phyloP scores from a whole-genome alignment of 1,284 basidiomycete genomes.

The Cutaneotrichosporon cutaneum region DNA sequence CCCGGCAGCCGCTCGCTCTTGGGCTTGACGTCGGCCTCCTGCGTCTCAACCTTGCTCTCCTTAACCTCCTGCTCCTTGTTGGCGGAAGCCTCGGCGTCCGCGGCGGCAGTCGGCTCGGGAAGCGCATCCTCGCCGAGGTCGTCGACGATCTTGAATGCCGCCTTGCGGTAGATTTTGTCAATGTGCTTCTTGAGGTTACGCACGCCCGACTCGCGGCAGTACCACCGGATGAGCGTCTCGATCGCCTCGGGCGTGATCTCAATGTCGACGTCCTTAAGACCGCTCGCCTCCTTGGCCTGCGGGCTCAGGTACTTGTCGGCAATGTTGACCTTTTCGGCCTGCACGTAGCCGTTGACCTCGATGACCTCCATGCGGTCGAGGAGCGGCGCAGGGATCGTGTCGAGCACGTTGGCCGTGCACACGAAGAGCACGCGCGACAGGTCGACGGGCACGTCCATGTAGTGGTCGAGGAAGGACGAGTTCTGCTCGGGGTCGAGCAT shows the following conservation, averaged over 20 bases:
- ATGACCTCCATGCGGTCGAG: constrained; percentile 97
- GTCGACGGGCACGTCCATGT: constrained; percentile 97
- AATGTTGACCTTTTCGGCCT: constrained; percentile 93
- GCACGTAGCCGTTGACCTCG: constrained; percentile 93
- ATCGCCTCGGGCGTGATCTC: constrained; percentile 73
- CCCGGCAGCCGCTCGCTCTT: constrained; percentile 50
- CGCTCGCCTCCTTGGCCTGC: constrained; percentile 88
- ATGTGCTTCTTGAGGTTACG: constrained; percentile 93
- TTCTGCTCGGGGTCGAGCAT: constrained; percentile 99
- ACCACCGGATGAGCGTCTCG: constrained; percentile 90
- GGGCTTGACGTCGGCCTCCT: constrained; percentile 52
- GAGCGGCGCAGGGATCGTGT: constrained; percentile 94
- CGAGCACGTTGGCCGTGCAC: constrained; percentile 92
- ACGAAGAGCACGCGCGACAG: constrained; percentile 95
- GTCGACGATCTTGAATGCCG: constrained; percentile 86
- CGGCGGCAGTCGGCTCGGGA: constrained; percentile 60
- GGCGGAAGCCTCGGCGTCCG: background rate
- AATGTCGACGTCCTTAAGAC: constrained; percentile 80
- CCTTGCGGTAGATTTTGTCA: constrained; percentile 98
- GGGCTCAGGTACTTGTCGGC: constrained; percentile 89
- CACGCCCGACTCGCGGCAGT: constrained; percentile 95
- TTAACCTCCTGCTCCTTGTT: background rate
- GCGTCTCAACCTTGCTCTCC: constrained; percentile 42
- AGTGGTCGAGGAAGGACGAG: constrained; percentile 90
- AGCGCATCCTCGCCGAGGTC: constrained; percentile 86